Base-by-base conservation (phyloP, 2,329 filamentous ascomycete species). In the Ascochyta viciae-villosae region DNA sequence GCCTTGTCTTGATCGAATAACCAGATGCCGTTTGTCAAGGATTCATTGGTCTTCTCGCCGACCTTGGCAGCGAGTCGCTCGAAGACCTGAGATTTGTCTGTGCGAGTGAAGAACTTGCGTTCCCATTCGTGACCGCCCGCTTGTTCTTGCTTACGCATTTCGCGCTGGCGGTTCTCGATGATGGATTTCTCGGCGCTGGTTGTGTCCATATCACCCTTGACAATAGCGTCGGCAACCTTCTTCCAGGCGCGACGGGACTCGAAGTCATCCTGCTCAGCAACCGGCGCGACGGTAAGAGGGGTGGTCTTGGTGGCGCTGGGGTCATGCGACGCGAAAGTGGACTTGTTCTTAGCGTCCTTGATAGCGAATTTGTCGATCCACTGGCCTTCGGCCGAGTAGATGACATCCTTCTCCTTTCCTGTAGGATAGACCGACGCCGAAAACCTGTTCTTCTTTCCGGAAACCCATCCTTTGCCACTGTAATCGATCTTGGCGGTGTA, bases 381-480 rank as follows among this genome's bases (percentile, higher is more conserved):
- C 74, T 96, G 91, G 23, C 95, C 95, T 27, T 92, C 88, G 35
- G 89, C 83, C n/a, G 87, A 91, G 81, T 94, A 97, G 44, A 89
- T 81, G 58, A 86, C 83, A 48, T 90, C 88, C 77, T 89, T 90
- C 76, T 88, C 91, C 77, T 78, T 87, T 60, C 82, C 85, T 59
- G 79, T 87, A 78, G 76, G 90, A 78, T 89, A 92, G 54, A 98
- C 75, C 23, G 82, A 82, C 13, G 92, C 94, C 12, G 82, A 86
- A 74, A 98, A 92, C 53, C 85, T 90, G 80, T 98, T 98, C 82
- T 96, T 97, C 83, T 96, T 96, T 64, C 94, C 95, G 41, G 89
- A 92, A 9, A 99, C 78, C 94, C 94, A 99, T 54, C 94, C 94
- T 74, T 92, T 94, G 69, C 94, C 93, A 58, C 87, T 90, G 80